A percentile compares a stretch with the other conserved stretches of the same genome.
These are phyloP conservation scores for Pleurotus cornucopiae DNA, from an alignment of 768 basidiomycete genomes.

Conservation along the genomic window DNA sequence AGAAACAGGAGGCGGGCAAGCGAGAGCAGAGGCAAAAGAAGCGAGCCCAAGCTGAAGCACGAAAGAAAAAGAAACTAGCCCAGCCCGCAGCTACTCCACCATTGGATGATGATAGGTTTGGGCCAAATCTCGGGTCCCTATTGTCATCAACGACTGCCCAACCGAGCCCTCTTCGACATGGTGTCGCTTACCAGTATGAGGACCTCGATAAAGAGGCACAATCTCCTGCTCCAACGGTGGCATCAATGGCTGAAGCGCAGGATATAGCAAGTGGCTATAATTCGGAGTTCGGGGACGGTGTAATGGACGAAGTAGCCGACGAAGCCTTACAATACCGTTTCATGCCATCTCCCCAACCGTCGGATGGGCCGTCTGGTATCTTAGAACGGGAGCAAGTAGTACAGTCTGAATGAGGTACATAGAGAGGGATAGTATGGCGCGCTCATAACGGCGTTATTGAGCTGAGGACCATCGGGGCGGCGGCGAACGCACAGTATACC, in stretches of 20 bases:
- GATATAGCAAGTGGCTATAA: slow-evolving; percentile 53
- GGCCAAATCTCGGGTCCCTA: slow-evolving; percentile 4
- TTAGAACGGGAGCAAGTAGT: neutral
- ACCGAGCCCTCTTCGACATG: slow-evolving; percentile 40
- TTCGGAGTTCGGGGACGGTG: slow-evolving; percentile 41
- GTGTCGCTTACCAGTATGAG: slow-evolving; percentile 30
- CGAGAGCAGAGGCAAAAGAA: slow-evolving; percentile 44
- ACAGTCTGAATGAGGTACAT: too few species aligned
- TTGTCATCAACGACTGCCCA: slow-evolving; percentile 15
- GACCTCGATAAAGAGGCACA: slow-evolving; percentile 29
- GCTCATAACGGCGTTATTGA: neutral
- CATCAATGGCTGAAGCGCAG: slow-evolving; percentile 44
- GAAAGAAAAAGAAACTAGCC: slow-evolving; percentile 43
- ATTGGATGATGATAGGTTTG: slow-evolving; percentile 19
- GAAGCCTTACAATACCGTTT: neutral
- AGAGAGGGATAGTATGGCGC: neutral
- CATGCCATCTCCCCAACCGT: slow-evolving; percentile 1
- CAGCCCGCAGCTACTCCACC: slow-evolving; percentile 22
- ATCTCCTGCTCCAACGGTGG: slow-evolving; percentile 49
- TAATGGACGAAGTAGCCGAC: slow-evolving; percentile 8
- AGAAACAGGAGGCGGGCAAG: slow-evolving; percentile 44
- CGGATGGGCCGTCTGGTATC: neutral
- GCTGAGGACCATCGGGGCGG: slow-evolving; percentile 23
- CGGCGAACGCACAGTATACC: slow-evolving; percentile 41
- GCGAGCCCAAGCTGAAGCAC: slow-evolving; percentile 47